phyloP scores from a whole-genome alignment of 257 asterid species.

The Cruciata laevipes region DNA sequence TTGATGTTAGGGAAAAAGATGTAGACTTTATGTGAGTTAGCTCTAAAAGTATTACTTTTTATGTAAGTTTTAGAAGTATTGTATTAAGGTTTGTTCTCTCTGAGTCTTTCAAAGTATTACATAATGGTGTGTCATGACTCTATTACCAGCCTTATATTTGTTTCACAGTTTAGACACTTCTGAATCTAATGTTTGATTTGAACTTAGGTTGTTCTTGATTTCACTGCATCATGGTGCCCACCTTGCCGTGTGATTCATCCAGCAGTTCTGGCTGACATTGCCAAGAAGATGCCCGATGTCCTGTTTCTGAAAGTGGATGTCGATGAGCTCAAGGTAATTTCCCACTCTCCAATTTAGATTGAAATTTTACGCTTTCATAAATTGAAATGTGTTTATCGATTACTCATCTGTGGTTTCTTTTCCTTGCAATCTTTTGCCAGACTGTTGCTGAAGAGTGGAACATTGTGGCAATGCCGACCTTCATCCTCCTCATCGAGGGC shows the following conservation, averaged over 20 bases:
- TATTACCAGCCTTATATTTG: not conserved
- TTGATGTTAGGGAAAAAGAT: too few relatives aligned
- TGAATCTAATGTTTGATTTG: not conserved
- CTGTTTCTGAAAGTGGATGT: conserved; percentile 86
- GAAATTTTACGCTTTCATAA: not conserved
- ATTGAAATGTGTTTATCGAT: not conserved
- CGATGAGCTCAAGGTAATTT: conserved; percentile 63
- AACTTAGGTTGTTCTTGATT: conserved; percentile 68
- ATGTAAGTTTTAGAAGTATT: not conserved
- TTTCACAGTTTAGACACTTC: not conserved
- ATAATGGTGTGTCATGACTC: not conserved
- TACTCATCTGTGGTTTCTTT: not conserved
- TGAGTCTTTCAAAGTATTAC: not conserved
- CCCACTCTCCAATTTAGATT: not conserved
- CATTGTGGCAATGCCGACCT: conserved; percentile 82
- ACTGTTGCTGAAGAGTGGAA: conserved; percentile 36
- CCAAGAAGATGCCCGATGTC: conserved; percentile 48
- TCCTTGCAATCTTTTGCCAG: conserved; percentile 25
- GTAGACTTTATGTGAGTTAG: too few relatives aligned
- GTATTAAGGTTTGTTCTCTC: not conserved
- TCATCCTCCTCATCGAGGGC: conserved; percentile 63
- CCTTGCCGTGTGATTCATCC: conserved; percentile 83
- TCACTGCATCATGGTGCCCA: conserved; percentile 85
- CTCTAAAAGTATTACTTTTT: not conserved
- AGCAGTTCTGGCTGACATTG: conserved; percentile 56